Base-by-base conservation (phyloP, 495 filamentous ascomycete genomes). In the Talaromyces proteolyticus region DNA sequence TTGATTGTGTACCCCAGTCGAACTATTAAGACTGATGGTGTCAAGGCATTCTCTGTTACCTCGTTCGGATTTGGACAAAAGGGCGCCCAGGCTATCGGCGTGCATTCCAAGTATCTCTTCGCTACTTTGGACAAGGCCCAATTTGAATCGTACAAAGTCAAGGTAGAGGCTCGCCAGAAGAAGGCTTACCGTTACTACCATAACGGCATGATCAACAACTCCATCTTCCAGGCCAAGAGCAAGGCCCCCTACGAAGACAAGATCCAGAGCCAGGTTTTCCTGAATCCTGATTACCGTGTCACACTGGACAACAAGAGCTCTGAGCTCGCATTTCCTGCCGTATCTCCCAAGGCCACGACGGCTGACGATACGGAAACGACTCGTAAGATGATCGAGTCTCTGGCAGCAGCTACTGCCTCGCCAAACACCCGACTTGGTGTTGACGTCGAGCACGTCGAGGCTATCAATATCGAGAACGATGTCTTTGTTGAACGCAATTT, bases 41-140 rank as follows among this genome's bases (percentile, higher is more conserved):
- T 99, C 70, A 97, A 96, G 70, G 93, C 93, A 5, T 97, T 99
- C 80, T 95, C 89, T 0, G 86, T 99, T 48, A 99, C 94, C 12
- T 99, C 93, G 2, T 99, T 99, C 70, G 93, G 93, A 68, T 99
- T 99, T 74, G 93, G 93, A 52, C 93, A 99, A 69, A 97, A 97
- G 81, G 93, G 93, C 60, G 90, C 93, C 44, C 94, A 97, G 71
- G 91, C 86, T 41, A 91, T 99, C 63, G 94, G 92, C 70, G 87
- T 99, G 46, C 92, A 97, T 66, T 88, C 93, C 50, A 91, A 85
- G 66, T 99, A 97, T 66, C 83, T 99, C 49, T 99, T 85, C 62
- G 93, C 94, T 23, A 84, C 87, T n/a, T 87, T 99, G 25, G 91
- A 96, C 66, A 78, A 88, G 68, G 73, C 85, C 22, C 86, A 90